phyloP scores from a whole-genome alignment of 352 stramenopile species.

The Aphanomyces astaci region DNA sequence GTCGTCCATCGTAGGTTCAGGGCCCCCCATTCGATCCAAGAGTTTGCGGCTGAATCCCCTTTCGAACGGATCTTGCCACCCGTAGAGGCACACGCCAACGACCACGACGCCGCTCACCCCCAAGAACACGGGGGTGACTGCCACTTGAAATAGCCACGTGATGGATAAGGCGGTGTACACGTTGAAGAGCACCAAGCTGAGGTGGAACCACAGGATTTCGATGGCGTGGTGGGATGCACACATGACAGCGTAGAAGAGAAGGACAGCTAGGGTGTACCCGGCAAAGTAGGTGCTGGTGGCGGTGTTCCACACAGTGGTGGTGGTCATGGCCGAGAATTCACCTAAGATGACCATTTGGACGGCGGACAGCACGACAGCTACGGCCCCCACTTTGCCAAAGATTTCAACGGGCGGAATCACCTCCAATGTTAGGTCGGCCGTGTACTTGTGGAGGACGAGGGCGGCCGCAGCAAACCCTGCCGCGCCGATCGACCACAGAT shows the following conservation, averaged over 20 bases:
- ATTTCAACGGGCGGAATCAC: conserved; percentile 50
- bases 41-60: not conserved
- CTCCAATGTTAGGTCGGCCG: conserved; percentile 24
- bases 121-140: not conserved
- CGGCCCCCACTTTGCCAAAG: conserved; percentile 46
- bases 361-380: conserved; percentile 41
- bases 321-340: conserved; percentile 30
- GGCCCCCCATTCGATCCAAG: not conserved
- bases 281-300: conserved; percentile 49
- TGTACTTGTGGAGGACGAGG: conserved; percentile 65
- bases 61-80: not conserved
- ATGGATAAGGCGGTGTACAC: conserved; percentile 50
- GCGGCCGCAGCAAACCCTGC: conserved; percentile 53
- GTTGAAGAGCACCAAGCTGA: conserved; percentile 46
- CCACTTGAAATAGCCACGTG: not conserved
- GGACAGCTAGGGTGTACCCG: conserved; percentile 46
- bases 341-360: conserved; percentile 43
- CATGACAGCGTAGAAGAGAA: conserved; percentile 56
- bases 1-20: not conserved
- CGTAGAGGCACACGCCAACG: not conserved
- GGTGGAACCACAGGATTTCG: conserved; percentile 64
- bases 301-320: conserved; percentile 40
- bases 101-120: not conserved
- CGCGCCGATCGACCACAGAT: conserved; percentile 55
- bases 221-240: conserved; percentile 48